Evolutionary conservation across 2,329 filamentous ascomycete species (phyloP).

Genomic region (Pseudogymnoascus pannorum): DNA sequence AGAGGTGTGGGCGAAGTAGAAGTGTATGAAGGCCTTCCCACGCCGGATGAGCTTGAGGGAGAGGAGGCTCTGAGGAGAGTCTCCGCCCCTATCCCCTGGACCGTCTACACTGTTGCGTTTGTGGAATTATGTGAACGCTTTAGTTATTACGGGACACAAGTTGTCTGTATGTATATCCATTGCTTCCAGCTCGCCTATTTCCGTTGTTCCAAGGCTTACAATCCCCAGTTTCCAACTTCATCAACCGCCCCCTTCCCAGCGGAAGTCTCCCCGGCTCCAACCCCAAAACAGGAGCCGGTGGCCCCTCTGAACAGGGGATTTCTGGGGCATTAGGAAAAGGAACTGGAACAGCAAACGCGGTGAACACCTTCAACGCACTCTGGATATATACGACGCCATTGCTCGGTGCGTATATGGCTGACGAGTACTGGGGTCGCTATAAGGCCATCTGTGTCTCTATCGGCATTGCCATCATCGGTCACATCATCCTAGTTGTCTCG

Average conservation of each 20-base stretch:
- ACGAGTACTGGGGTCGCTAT: conserved; percentile 53
- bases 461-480: conserved; percentile 42
- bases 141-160: conserved; percentile 56
- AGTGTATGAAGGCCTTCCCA: conserved; percentile 9
- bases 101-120: conserved; percentile 46
- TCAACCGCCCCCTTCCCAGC: conserved; percentile 41
- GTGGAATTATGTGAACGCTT: conserved; percentile 59
- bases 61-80: conserved; percentile 11
- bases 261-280: conserved; percentile 25
- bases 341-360: conserved; percentile 41
- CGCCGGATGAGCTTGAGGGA: conserved; percentile 11
- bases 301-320: conserved; percentile 17
- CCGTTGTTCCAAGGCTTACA: conserved; percentile 13
- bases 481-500: conserved; percentile 47
- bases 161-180: conserved; percentile 42
- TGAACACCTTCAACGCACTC: conserved; percentile 36
- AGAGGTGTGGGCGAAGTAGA: background rate
- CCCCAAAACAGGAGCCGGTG: background rate
- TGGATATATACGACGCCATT: conserved; percentile 36
- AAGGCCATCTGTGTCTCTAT: conserved; percentile 50
- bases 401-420: conserved; percentile 48
- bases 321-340: conserved; percentile 39
- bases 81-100: conserved; percentile 20
- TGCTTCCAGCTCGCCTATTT: background rate
- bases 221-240: conserved; percentile 42